Evolutionary conservation across 1,284 basidiomycete species (phyloP).

Genomic region (Cryptococcus amylolentus): DNA sequence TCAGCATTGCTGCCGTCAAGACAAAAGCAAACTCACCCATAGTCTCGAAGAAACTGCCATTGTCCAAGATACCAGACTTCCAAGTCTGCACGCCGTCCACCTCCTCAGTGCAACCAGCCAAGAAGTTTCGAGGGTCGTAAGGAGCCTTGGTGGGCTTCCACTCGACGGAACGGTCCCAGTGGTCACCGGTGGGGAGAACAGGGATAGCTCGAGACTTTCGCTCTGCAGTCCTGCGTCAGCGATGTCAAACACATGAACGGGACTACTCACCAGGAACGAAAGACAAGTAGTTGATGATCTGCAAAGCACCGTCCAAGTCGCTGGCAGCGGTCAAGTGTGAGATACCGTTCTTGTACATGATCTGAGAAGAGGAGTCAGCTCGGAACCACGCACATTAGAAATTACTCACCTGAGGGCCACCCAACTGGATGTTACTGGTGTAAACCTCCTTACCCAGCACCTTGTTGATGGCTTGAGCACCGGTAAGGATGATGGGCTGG

Average conservation of each 20-base stretch:
- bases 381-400: not conserved
- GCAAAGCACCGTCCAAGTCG: slow-evolving; percentile 88
- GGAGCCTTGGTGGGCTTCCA: slow-evolving; percentile 89
- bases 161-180: slow-evolving; percentile 89
- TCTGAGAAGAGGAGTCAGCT: slow-evolving; percentile 49
- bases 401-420: slow-evolving; percentile 71
- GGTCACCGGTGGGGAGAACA: slow-evolving; percentile 64
- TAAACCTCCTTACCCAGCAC: slow-evolving; percentile 98
- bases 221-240: slow-evolving; percentile 37
- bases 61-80: slow-evolving; percentile 92
- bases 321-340: slow-evolving; percentile 92
- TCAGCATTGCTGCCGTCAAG: slow-evolving; percentile 2
- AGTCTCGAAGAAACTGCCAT: slow-evolving; percentile 70
- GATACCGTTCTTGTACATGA: slow-evolving; percentile 99
- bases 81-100: slow-evolving; percentile 63
- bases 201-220: slow-evolving; percentile 68
- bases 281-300: slow-evolving; percentile 92
- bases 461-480: slow-evolving; percentile 96
- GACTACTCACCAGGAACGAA: slow-evolving; percentile 67
- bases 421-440: slow-evolving; percentile 96
- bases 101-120: slow-evolving; percentile 88
- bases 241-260: not conserved
- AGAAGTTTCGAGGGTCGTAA: slow-evolving; percentile 97
- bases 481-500: slow-evolving; percentile 98
- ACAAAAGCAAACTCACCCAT: slow-evolving; percentile 28